These are phyloP conservation scores for Corinectria fuckeliana DNA, from an alignment of 2,329 filamentous ascomycete genomes.

Conservation along the genomic window DNA sequence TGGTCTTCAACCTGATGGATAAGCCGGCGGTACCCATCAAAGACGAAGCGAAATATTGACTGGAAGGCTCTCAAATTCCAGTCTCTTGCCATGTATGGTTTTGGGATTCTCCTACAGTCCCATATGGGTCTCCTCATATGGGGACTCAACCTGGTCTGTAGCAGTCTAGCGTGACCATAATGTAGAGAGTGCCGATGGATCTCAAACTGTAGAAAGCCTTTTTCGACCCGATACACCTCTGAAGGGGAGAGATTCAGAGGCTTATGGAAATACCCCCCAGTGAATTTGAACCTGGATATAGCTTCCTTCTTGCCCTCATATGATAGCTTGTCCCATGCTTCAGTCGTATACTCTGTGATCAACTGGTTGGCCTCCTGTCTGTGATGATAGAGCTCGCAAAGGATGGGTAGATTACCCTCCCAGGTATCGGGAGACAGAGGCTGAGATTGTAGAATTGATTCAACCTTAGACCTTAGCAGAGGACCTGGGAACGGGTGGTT, in stretches of 20 bases:
- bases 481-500: background rate
- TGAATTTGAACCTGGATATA: background rate
- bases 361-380: conserved; percentile 1
- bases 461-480: background rate
- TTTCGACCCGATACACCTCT: conserved; percentile 1
- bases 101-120: background rate
- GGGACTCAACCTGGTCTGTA: background rate
- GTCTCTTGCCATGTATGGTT: background rate
- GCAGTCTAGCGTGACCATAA: background rate
- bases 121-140: background rate
- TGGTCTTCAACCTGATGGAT: conserved; percentile 10
- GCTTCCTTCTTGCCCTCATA: background rate
- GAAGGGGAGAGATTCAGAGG: background rate
- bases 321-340: conserved; percentile 10
- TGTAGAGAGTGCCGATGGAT: conserved; percentile 9
- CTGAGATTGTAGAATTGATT: conserved; percentile 6
- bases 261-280: background rate
- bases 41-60: conserved; percentile 1
- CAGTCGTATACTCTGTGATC: conserved; percentile 3
- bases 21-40: conserved; percentile 11
- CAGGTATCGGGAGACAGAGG: conserved; percentile 1
- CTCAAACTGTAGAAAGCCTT: conserved; percentile 3
- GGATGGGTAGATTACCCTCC: conserved; percentile 8
- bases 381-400: conserved; percentile 10
- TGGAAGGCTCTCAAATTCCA: conserved; percentile 7